Evolutionary conservation across 129 eudicot species (phyloP).

Genomic region (Escallonia herrerae): DNA sequence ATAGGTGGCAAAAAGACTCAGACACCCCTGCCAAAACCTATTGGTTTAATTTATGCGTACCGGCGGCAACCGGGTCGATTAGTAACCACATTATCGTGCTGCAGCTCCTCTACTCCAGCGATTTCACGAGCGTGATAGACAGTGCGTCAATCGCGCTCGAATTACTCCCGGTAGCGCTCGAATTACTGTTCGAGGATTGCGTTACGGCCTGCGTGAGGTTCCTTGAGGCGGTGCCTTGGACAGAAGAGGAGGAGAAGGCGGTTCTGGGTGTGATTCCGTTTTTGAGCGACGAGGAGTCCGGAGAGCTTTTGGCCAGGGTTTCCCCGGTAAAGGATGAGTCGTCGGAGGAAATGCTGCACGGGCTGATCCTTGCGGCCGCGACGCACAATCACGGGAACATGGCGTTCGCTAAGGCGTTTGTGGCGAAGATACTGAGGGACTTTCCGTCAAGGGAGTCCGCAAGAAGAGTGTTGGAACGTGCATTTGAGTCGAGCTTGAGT

Average conservation of each 20-base stretch:
- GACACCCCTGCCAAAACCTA: constrained; percentile 3
- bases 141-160: constrained; percentile 38
- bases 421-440: constrained; percentile 78
- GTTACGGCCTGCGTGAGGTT: constrained; percentile 59
- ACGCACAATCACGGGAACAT: constrained; percentile 62
- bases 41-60: constrained; percentile 39
- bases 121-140: constrained; percentile 33
- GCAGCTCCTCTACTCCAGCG: constrained; percentile 50
- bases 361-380: constrained; percentile 50
- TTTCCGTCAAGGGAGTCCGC: constrained; percentile 62
- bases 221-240: constrained; percentile 94
- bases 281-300: constrained; percentile 52
- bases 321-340: constrained; percentile 32
- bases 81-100: constrained; percentile 46
- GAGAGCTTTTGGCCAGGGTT: constrained; percentile 68
- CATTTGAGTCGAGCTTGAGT: constrained; percentile 61
- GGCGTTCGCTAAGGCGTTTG: constrained; percentile 89
- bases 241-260: constrained; percentile 63
- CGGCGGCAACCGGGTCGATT: constrained; percentile 38
- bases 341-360: constrained; percentile 71
- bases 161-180: constrained; percentile 68
- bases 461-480: constrained; percentile 66
- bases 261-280: constrained; percentile 52
- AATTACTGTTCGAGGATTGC: constrained; percentile 74
- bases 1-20: constrained; percentile 60